Percentiles rank a stretch among this genome's conserved stretches.
Conservation (phyloP, 768 basidiomycete species). For the Boletus subcaerulescens region DNA sequence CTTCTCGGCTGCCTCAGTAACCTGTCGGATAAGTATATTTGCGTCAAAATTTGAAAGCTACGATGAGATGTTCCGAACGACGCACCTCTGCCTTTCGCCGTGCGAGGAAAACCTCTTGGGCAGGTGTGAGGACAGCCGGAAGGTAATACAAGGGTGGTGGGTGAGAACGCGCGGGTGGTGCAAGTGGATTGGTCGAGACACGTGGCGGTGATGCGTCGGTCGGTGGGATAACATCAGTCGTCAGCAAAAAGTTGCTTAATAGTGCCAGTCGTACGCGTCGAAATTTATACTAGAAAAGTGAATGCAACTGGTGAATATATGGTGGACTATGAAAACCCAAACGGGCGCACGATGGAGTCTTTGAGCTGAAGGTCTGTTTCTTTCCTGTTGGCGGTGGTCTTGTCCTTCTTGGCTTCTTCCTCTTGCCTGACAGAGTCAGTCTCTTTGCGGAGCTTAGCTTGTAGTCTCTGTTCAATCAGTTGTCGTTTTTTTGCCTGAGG, state of each 20-base stretch:
- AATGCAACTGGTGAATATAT: background rate
- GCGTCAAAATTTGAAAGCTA: background rate
- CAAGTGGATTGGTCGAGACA: constrained; percentile 36
- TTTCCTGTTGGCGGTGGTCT: constrained; percentile 67
- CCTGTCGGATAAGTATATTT: constrained; percentile 37
- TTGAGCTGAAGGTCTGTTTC: constrained; percentile 81
- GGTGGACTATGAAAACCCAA: background rate
- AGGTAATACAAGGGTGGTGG: constrained; percentile 79
- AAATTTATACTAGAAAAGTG: constrained; percentile 59
- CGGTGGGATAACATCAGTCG: constrained; percentile 61
- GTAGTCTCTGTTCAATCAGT: constrained; percentile 79
- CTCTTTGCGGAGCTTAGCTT: constrained; percentile 80
- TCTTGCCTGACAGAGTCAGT: constrained; percentile 82
- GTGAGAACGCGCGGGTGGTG: constrained; percentile 56
- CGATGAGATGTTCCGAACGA: background rate
- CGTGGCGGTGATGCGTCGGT: constrained; percentile 32
- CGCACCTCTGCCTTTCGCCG: constrained; percentile 63
- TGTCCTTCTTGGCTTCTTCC: constrained; percentile 85
- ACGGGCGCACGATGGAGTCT: constrained; percentile 68
- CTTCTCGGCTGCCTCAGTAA: constrained; percentile 56
- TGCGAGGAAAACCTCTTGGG: constrained; percentile 65
- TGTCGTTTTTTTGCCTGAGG: constrained; percentile 79
- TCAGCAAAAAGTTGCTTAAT: constrained; percentile 71
- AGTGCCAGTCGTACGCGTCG: constrained; percentile 69
- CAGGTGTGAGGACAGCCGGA: constrained; percentile 62